A percentile compares a stretch with the other conserved stretches of the same genome.
Evolutionary conservation across 441 rosid genomes (phyloP).

Genomic region (Capsella rubella): DNA sequence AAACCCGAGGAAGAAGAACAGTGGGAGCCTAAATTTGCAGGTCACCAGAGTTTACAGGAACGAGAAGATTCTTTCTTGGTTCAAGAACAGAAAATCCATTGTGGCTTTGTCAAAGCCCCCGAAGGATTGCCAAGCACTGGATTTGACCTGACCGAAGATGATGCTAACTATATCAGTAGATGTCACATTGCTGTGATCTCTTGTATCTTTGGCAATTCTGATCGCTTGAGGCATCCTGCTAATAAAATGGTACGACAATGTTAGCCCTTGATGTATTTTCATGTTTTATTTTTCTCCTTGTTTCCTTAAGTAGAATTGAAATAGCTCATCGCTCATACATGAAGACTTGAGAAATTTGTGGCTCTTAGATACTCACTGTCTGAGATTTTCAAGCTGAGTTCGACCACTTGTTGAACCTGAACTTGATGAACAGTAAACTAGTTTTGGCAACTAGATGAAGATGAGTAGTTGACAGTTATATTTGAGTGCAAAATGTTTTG

Average conservation of each 20-base stretch:
- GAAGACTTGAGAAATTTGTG: background rate
- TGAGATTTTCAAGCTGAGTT: constrained; percentile 2
- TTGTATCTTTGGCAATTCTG: constrained; percentile 96
- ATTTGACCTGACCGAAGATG: constrained; percentile 90
- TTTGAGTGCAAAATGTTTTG: background rate
- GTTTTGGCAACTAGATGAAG: background rate
- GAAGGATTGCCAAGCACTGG: constrained; percentile 78
- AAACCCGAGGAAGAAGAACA: constrained; percentile 56
- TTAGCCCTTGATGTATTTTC: constrained; percentile 10
- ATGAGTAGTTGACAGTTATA: constrained; percentile 1
- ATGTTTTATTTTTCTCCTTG: background rate
- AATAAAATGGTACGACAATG: constrained; percentile 63
- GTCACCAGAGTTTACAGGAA: constrained; percentile 77
- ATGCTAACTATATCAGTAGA: constrained; percentile 70
- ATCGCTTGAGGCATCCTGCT: constrained; percentile 77
- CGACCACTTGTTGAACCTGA: background rate
- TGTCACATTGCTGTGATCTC: constrained; percentile 92
- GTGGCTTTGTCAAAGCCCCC: constrained; percentile 86
- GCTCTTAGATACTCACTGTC: constrained; percentile 8
- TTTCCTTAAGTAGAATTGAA: background rate
- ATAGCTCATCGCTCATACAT: background rate
- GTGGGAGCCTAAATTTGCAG: constrained; percentile 89
- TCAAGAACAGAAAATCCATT: constrained; percentile 71
- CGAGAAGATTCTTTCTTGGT: constrained; percentile 74
- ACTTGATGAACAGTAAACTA: background rate